A percentile compares a stretch with the other conserved stretches of the same genome.
Evolutionary conservation across 2,329 filamentous ascomycete species (phyloP).

Genomic region (Cordyceps javanica): DNA sequence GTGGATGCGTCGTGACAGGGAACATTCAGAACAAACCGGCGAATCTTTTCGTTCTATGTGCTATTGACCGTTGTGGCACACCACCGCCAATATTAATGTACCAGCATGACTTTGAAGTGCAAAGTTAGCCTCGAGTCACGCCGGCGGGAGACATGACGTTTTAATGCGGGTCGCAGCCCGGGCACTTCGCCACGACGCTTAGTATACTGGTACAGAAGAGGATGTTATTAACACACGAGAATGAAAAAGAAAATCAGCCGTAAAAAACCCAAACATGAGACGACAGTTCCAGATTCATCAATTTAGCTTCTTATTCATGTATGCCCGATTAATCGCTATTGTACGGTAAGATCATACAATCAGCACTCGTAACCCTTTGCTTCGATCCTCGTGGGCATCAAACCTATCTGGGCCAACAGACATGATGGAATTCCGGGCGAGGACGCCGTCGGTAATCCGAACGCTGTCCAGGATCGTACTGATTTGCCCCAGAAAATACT

Average conservation of each 20-base stretch:
- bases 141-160: constrained; percentile 7
- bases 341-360: not conserved
- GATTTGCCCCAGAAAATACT: too few species aligned
- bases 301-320: not conserved
- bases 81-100: not conserved
- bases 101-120: not conserved
- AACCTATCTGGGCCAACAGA: too few species aligned
- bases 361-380: too few species aligned
- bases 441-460: too few species aligned
- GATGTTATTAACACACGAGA: not conserved
- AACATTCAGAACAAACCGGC: not conserved
- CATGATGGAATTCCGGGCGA: too few species aligned
- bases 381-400: too few species aligned
- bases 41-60: too few species aligned
- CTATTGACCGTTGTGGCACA: not conserved
- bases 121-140: constrained; percentile 4
- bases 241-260: not conserved
- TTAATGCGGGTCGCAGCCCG: constrained; percentile 4
- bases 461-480: too few species aligned
- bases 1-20: not conserved
- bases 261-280: not conserved
- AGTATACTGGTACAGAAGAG: too few species aligned
- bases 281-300: not conserved
- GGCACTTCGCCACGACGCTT: not conserved
- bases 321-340: not conserved